A percentile compares a stretch with the other conserved stretches of the same genome.
Conservation (phyloP, 2,329 filamentous ascomycete species). For the Fusarium sp. region DNA sequence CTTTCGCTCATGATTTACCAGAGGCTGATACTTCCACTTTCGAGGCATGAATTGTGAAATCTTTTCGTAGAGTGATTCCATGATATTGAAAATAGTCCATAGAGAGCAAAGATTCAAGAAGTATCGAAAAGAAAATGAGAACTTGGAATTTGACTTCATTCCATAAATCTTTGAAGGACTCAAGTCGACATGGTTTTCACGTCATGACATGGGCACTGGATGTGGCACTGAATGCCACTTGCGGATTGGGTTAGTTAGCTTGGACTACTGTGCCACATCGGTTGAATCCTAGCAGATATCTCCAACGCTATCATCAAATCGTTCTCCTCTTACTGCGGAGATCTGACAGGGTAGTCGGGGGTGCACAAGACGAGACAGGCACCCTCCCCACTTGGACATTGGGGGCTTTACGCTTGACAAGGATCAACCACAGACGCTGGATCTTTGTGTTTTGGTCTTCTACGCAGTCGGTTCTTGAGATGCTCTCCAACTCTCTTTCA, state of each 20-base stretch:
- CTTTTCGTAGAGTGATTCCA: not conserved
- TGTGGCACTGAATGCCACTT: not conserved
- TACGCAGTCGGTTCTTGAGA: too few species aligned
- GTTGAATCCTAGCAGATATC: not conserved
- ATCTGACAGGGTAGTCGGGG: not conserved
- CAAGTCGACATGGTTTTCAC: not conserved
- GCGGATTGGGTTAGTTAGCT: not conserved
- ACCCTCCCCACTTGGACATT: not conserved
- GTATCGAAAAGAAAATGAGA: not conserved
- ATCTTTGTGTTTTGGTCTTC: not conserved
- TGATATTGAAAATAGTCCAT: not conserved
- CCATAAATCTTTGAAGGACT: not conserved
- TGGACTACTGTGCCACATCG: not conserved
- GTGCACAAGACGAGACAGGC: not conserved
- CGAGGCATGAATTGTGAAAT: not conserved
- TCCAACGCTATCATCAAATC: too few species aligned
- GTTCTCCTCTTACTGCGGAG: accelerated
- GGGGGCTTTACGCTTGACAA: not conserved
- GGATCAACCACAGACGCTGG: not conserved
- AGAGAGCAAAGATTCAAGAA: too few species aligned
- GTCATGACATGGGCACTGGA: not conserved
- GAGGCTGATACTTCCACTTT: not conserved
- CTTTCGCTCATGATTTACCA: not conserved
- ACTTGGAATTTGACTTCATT: not conserved
- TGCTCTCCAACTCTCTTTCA: not conserved